Evolutionary conservation across 1,139 yeast genomes (phyloP), one percentile per base, ranked within the genome.

Genomic region (Magnusiomyces suaveolens): DNA sequence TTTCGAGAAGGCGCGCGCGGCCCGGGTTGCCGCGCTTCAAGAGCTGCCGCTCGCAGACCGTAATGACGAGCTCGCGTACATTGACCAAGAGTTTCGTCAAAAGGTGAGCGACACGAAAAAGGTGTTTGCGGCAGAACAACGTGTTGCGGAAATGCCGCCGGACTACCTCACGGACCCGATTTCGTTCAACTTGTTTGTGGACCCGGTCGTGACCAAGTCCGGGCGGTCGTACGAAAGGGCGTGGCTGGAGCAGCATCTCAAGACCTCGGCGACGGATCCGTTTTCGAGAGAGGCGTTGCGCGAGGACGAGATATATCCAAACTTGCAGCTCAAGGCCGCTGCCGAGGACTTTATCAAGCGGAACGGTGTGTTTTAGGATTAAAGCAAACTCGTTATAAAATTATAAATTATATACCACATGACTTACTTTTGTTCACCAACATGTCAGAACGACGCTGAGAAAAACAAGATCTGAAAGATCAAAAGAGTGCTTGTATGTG

Each of bases 391-490:
- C n/a, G n/a, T n/a, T n/a, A n/a, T n/a, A n/a, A n/a, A n/a, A n/a
- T n/a, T n/a, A n/a, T n/a, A n/a, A n/a, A n/a, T n/a, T n/a, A n/a
- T n/a, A n/a, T n/a, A n/a, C n/a, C n/a, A n/a, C n/a, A n/a, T n/a
- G n/a, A n/a, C n/a, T n/a, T n/a, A n/a, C n/a, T n/a, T n/a, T n/a
- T n/a, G n/a, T n/a, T n/a, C n/a, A n/a, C n/a, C n/a, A n/a, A n/a
- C n/a, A n/a, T n/a, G n/a, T n/a, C n/a, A n/a, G n/a, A n/a, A n/a
- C n/a, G n/a, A n/a, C n/a, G n/a, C n/a, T n/a, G n/a, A 87, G 76
- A 90, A 89, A 75, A 92, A 92, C 71, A 96, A 92, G 77, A 89
- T 92, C 76, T 92, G 98, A 98, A 92, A 92, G 82, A 84, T 92
- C 79, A 90, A 90, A 78, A 92, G 50, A 29, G 36, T 29, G 12